A percentile compares a stretch with the other conserved stretches of the same genome.
Evolutionary conservation across 306 rosid species (phyloP).

Genomic region (Boehmeria nivea): DNA sequence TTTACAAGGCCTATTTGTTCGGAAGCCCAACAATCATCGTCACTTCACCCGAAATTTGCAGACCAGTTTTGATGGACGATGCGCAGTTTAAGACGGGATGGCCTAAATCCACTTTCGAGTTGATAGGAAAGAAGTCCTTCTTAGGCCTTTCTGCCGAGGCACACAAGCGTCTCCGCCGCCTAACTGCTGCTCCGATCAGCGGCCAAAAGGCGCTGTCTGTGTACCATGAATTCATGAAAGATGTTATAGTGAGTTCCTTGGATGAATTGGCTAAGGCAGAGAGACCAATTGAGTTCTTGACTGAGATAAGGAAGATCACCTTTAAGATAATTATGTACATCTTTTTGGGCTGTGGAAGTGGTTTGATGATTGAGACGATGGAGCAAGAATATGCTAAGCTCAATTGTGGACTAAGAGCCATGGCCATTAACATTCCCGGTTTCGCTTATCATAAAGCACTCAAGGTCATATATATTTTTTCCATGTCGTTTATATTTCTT

Average conservation of each 20-base stretch:
- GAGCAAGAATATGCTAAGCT: conserved; percentile 36
- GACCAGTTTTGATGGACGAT: conserved; percentile 30
- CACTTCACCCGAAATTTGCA: conserved; percentile 32
- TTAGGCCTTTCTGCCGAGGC: conserved; percentile 33
- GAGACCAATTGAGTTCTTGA: conserved; percentile 40
- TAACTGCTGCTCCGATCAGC: conserved; percentile 49
- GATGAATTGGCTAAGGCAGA: conserved; percentile 30
- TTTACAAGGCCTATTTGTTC: conserved; percentile 32
- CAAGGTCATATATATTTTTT: conserved; percentile 37
- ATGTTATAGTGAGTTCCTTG: conserved; percentile 16
- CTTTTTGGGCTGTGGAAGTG: conserved; percentile 20
- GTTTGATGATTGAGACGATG: conserved; percentile 24
- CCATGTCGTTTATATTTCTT: not conserved
- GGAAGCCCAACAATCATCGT: conserved; percentile 43
- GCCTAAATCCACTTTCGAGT: conserved; percentile 25
- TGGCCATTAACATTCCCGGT: conserved; percentile 59
- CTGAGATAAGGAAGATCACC: conserved; percentile 2
- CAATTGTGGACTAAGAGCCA: conserved; percentile 51
- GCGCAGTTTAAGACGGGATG: conserved; percentile 25
- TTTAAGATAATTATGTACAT: not conserved
- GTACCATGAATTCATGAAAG: conserved; percentile 37
- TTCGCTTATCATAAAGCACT: conserved; percentile 59
- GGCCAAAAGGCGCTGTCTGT: conserved; percentile 50
- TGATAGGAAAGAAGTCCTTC: conserved; percentile 30
- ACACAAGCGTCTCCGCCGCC: conserved; percentile 63